These are phyloP conservation scores for Lactifluus pinguis DNA, from an alignment of 768 basidiomycete genomes.

Conservation along the genomic window DNA sequence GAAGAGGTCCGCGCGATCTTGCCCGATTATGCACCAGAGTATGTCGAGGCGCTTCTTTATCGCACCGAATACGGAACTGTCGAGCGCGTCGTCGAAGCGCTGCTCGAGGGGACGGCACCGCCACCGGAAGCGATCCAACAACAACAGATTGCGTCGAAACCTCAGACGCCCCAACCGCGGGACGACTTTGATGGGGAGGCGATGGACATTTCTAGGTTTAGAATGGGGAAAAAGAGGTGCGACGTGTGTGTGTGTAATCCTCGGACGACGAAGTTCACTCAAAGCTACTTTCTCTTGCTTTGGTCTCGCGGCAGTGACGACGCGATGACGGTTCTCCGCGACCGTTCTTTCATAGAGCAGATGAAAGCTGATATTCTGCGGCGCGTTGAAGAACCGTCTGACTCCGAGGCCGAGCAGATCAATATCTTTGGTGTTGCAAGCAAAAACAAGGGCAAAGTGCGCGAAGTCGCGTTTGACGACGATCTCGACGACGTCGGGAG, in stretches of 20 bases:
- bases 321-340: slow-evolving; percentile 37
- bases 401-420: slow-evolving; percentile 45
- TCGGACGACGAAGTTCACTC: not conserved
- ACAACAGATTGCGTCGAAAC: slow-evolving; percentile 19
- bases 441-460: slow-evolving; percentile 20
- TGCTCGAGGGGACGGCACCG: slow-evolving; percentile 70
- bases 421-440: slow-evolving; percentile 26
- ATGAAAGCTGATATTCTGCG: slow-evolving; percentile 82
- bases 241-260: slow-evolving; percentile 14
- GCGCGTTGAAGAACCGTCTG: slow-evolving; percentile 56
- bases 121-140: slow-evolving; percentile 24
- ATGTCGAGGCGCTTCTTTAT: slow-evolving; percentile 49
- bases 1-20: slow-evolving; percentile 71
- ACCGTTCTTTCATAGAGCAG: slow-evolving; percentile 52
- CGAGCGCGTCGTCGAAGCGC: slow-evolving; percentile 56
- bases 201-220: slow-evolving; percentile 53
- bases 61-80: slow-evolving; percentile 41
- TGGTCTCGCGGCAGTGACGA: slow-evolving; percentile 33
- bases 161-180: not conserved
- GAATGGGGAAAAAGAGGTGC: slow-evolving; percentile 58
- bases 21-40: slow-evolving; percentile 46
- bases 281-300: slow-evolving; percentile 1
- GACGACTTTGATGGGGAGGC: slow-evolving; percentile 45
- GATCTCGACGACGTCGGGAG: slow-evolving; percentile 39
- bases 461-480: slow-evolving; percentile 41